These are phyloP conservation scores for Polygonum maritimum DNA, from an alignment of 148 eudicot genomes.

Conservation along the genomic window DNA sequence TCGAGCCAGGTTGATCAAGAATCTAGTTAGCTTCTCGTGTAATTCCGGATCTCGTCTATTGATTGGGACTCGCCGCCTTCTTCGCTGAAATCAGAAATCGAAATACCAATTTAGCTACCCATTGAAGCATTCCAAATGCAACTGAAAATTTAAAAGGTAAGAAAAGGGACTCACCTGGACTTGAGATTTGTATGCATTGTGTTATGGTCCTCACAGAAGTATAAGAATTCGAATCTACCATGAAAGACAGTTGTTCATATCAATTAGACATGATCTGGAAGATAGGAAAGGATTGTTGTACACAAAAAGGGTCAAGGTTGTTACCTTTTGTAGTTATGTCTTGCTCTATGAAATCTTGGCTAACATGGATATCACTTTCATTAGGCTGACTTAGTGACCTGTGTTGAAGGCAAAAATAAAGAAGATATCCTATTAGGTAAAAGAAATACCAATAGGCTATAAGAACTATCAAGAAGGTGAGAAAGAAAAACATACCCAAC, in stretches of 20 bases:
- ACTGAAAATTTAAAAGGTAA: background rate
- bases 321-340: conserved; percentile 21
- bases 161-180: conserved; percentile 52
- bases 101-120: background rate
- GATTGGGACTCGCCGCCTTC: background rate
- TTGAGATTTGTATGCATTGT: conserved; percentile 50
- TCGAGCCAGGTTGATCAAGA: background rate
- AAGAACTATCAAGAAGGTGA: background rate
- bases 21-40: background rate
- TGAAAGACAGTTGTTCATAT: background rate
- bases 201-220: conserved; percentile 59
- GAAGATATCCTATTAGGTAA: background rate
- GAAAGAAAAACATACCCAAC: conserved; percentile 25
- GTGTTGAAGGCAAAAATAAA: conserved; percentile 10
- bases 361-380: conserved; percentile 20
- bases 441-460: background rate
- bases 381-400: conserved; percentile 32
- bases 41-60: background rate
- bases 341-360: conserved; percentile 29
- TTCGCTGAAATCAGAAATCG: background rate
- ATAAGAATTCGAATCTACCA: conserved; percentile 48
- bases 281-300: background rate
- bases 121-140: background rate
- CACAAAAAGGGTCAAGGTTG: background rate
- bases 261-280: background rate